Evolutionary conservation across 2,329 filamentous ascomycete species (phyloP), one percentile per base, ranked within the genome.

Genomic region (Ophiostoma sp.): DNA sequence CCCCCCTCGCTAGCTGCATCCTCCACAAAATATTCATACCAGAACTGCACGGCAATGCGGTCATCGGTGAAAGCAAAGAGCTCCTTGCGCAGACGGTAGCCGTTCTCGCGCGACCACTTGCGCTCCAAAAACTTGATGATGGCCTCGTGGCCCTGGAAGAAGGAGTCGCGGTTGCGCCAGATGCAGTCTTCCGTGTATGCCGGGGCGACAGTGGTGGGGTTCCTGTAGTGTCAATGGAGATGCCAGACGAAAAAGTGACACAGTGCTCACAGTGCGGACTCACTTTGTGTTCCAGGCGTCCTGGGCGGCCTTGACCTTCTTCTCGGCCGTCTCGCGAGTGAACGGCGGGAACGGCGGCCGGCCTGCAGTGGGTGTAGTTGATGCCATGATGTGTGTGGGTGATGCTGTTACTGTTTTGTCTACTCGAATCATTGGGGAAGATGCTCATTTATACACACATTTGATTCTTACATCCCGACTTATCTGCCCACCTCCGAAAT

Each of bases 301-400:
- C 80, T 97, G 94, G 0, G 93, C 93, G 22, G 90, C 91, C 82
- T 97, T 97, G 75, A 97, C 93, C 80, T 97, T 97, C 74, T 86
- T 84, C 19, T 84, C 83, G 1, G 94, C 94, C 0, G 90, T 91
- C 79, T 93, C 91, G 42, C 82, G 82, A 0, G 89, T 95, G 80
- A 94, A 97, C 0, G 93, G 93, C 3, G 94, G 93, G 59, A 85
- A 83, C 0, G 87, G 88, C 2, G 84, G 85, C 70, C 79, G 8
- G 77, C 76, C 69, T 9, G 50, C 66, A 55, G 8, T 42, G 25
- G 55, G 52, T 12, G 33, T 17, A 19, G 31, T 12, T 7, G 45
- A 36, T 28, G 69, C 66, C 74, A 70, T 71, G 45, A n/a, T 64
- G 55, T 2, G 45, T 22, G 63, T 52, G 36, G 15, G 39, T 39